phyloP scores from a whole-genome alignment of 208 protist genomes.

The Trypanosoma grayi region DNA sequence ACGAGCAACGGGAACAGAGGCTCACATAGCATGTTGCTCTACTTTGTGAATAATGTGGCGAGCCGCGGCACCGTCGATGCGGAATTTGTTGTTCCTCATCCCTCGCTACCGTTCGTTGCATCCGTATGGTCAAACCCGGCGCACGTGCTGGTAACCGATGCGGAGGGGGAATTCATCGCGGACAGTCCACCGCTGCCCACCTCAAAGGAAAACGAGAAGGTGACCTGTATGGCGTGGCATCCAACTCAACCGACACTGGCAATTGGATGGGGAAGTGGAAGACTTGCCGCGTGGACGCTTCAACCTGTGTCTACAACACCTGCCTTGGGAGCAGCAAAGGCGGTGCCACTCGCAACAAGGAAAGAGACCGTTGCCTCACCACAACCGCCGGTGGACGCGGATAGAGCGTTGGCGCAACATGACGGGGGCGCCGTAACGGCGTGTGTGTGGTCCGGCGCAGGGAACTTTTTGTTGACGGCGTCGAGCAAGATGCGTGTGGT shows the following conservation, averaged over 20 bases:
- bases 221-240: slow-evolving; percentile 84
- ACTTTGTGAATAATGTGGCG: slow-evolving; percentile 59
- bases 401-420: slow-evolving; percentile 64
- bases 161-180: slow-evolving; percentile 75
- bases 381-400: slow-evolving; percentile 38
- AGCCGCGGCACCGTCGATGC: slow-evolving; percentile 60
- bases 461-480: slow-evolving; percentile 59
- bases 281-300: slow-evolving; percentile 66
- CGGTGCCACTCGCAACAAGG: slow-evolving; percentile 1
- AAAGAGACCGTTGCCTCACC: slow-evolving; percentile 9
- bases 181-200: slow-evolving; percentile 33
- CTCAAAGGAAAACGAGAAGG: slow-evolving; percentile 13
- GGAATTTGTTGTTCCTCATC: slow-evolving; percentile 54
- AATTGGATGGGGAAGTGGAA: slow-evolving; percentile 85
- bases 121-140: slow-evolving; percentile 59
- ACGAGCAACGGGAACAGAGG: neutral
- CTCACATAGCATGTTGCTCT: slow-evolving; percentile 52
- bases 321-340: too few species aligned
- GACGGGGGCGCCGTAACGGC: slow-evolving; percentile 43
- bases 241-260: slow-evolving; percentile 62
- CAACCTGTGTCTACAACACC: slow-evolving; percentile 1
- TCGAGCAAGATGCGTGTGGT: slow-evolving; percentile 53
- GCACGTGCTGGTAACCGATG: slow-evolving; percentile 73
- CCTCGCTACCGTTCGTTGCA: slow-evolving; percentile 58
- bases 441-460: slow-evolving; percentile 53